Percentiles rank a stretch among this genome's conserved stretches.
Evolutionary conservation across 805 yeast genomes (phyloP).

Genomic region (Wickerhamomyces bovis): DNA sequence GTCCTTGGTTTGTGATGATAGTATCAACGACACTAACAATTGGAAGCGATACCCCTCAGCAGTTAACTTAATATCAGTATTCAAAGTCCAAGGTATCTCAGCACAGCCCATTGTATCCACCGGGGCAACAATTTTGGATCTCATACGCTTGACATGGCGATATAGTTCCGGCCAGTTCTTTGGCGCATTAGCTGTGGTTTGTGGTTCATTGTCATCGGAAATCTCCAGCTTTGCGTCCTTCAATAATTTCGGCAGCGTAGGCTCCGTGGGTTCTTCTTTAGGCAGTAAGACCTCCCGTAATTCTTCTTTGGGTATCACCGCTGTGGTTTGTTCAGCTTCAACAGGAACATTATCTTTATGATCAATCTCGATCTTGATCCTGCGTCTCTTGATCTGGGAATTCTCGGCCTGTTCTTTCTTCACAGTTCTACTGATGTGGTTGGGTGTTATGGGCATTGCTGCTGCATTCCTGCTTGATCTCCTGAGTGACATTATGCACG

Average conservation of each 20-base stretch:
- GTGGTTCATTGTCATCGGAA: neutral
- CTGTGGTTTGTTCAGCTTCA: neutral
- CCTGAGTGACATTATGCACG: neutral
- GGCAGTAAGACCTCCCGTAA: neutral
- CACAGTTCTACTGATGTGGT: neutral
- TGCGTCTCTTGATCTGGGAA: neutral
- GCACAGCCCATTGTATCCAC: slow-evolving; percentile 90
- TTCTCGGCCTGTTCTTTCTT: neutral
- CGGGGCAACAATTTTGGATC: slow-evolving; percentile 64
- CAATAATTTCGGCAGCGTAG: neutral
- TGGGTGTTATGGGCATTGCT: neutral
- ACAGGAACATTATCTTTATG: neutral
- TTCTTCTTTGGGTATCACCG: neutral
- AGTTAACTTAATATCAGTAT: slow-evolving; percentile 23
- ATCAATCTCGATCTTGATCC: neutral
- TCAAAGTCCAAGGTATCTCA: slow-evolving; percentile 37
- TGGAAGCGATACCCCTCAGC: slow-evolving; percentile 56
- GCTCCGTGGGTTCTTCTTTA: neutral
- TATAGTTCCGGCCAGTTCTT: slow-evolving; percentile 51
- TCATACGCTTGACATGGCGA: slow-evolving; percentile 57
- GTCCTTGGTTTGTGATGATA: slow-evolving; percentile 89
- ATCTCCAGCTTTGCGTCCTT: neutral
- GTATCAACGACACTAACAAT: slow-evolving; percentile 71
- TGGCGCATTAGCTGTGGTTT: slow-evolving; percentile 24
- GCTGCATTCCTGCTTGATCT: neutral